A percentile compares a stretch with the other conserved stretches of the same genome.
phyloP scores from a whole-genome alignment of 768 basidiomycete genomes.

The Boletus vinaceobasis region DNA sequence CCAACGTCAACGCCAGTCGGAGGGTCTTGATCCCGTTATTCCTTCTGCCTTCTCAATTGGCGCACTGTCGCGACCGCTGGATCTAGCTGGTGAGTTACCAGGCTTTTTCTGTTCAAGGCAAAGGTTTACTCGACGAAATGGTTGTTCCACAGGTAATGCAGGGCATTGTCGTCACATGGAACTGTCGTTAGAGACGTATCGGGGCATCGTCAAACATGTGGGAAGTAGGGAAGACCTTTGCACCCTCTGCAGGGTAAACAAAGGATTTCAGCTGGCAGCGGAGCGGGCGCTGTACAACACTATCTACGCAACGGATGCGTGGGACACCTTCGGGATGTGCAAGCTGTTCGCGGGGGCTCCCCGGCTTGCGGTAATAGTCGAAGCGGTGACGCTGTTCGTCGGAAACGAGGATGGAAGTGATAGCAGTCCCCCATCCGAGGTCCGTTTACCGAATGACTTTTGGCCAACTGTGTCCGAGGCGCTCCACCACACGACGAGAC shows the following conservation, averaged over 20 bases:
- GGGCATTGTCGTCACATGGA: conserved; percentile 44
- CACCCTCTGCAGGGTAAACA: conserved; percentile 56
- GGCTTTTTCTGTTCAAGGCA: background rate
- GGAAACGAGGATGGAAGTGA: conserved; percentile 19
- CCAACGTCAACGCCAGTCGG: background rate
- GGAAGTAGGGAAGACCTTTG: conserved; percentile 52
- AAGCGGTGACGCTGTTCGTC: conserved; percentile 50
- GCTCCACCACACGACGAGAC: conserved; percentile 42
- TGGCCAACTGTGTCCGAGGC: conserved; percentile 52
- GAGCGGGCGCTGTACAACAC: conserved; percentile 62
- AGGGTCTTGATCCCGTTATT: background rate
- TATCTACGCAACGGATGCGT: conserved; percentile 42
- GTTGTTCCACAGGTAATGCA: conserved; percentile 34
- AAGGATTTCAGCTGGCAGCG: conserved; percentile 49
- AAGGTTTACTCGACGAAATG: background rate
- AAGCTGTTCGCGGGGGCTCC: conserved; percentile 41
- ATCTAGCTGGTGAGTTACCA: conserved; percentile 8
- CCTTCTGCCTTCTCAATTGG: background rate
- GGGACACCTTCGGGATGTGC: conserved; percentile 44
- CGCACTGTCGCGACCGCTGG: background rate
- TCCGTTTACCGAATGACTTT: conserved; percentile 35
- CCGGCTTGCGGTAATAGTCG: conserved; percentile 51
- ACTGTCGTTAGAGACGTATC: conserved; percentile 56
- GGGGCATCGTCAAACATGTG: conserved; percentile 52
- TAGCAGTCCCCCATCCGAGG: background rate